These are phyloP conservation scores for Pinus albicaulis DNA, from an alignment of 75 land plant species.

Conservation along the genomic window DNA sequence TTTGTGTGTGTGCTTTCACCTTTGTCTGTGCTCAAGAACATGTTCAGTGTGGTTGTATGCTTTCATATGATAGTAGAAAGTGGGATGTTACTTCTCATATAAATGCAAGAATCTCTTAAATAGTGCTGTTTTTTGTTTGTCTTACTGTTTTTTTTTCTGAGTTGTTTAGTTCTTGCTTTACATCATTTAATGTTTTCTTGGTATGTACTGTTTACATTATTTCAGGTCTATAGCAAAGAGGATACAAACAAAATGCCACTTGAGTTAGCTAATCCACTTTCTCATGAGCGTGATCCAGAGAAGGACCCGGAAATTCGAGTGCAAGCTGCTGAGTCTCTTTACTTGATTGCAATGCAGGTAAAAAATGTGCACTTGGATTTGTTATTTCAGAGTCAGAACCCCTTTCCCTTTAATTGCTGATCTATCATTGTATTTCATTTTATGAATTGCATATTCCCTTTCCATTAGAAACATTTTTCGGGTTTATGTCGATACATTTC, in stretches of 20 bases:
- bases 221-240: constrained; percentile 64
- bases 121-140: neutral
- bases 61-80: too few relatives aligned
- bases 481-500: neutral
- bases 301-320: constrained; percentile 80
- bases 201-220: neutral
- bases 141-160: neutral
- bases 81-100: neutral
- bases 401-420: neutral
- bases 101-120: neutral
- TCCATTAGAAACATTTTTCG: neutral
- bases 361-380: constrained; percentile 4
- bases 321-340: constrained; percentile 83
- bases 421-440: neutral
- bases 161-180: neutral
- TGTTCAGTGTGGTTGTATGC: too few relatives aligned
- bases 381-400: neutral
- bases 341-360: constrained; percentile 77
- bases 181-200: too few relatives aligned
- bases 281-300: constrained; percentile 80
- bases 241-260: constrained; percentile 91
- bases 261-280: constrained; percentile 83
- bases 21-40: too few relatives aligned
- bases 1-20: neutral
- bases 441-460: neutral